Evolutionary conservation across 2,329 filamentous ascomycete species (phyloP), one percentile per base, ranked within the genome.

Genomic region (Chrysoporthe deuterocubensis): DNA sequence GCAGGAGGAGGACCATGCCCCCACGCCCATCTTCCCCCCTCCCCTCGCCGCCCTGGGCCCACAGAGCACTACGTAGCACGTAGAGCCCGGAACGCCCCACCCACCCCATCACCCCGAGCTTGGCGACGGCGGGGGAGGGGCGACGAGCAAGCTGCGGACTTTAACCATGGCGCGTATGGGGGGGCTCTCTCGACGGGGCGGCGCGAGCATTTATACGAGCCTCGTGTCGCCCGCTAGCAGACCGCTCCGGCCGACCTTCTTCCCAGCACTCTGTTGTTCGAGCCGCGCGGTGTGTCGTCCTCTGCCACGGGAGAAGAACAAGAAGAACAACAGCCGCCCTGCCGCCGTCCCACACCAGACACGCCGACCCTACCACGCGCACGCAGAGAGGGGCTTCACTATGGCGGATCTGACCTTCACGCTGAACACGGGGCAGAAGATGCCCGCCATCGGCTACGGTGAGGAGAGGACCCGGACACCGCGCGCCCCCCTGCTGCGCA

Each of bases 391-490:
- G 6, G 26, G 7, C 26, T 26, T 16, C 18, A 81, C 65, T 70
- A 89, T 89, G 86, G 80, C 85, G 68, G 81, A 82, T 71, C 81
- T 84, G 71, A 82, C 81, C 32, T 90, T 88, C 79, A 89, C 85
- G 75, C 85, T 91, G 72, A 91, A 91, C 81, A 89, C 83, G 48
- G 88, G 88, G 68, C 79, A 82, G 67, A 81, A 86, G 71, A 90
- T 91, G 70, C 89, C 89, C 61, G 86, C 88, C 50, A 76, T 91
- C 26, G 89, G 88, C 64, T 82, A 90, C 42, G 88, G 87, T 89
- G 80, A 59, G 81, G 26, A 73, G 26, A 0, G 4, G 14, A 9
- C n/a, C 26, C 48, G 13, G 18, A 18, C 3, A 0, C 21, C 42
- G 11, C 21, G 21, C 61, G 8, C 13, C 14, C 54, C 26, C 26